phyloP scores from a whole-genome alignment of 2,329 filamentous ascomycete species.

The Botrytis porri region DNA sequence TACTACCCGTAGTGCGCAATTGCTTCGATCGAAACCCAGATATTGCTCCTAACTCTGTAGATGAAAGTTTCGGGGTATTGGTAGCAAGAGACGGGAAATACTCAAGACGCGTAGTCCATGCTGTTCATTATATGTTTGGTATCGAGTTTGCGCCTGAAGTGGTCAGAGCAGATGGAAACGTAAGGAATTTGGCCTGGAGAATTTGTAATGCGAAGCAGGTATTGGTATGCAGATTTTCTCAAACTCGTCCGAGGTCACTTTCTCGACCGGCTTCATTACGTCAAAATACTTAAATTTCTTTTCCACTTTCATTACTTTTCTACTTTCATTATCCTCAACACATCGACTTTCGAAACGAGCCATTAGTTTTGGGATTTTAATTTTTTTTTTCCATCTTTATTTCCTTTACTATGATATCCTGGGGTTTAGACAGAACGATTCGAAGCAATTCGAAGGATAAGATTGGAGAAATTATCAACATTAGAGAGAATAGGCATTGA shows the following conservation, averaged over 20 bases:
- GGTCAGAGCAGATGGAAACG: constrained; percentile 86
- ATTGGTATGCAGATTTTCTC: constrained; percentile 53
- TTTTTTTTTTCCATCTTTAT: not conserved
- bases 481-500: constrained; percentile 9
- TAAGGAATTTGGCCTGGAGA: constrained; percentile 87
- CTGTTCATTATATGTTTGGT: constrained; percentile 93
- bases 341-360: not conserved
- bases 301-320: not conserved
- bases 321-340: not conserved
- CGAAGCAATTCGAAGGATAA: not conserved
- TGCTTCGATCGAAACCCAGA: constrained; percentile 91
- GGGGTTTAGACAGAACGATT: not conserved
- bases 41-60: constrained; percentile 75
- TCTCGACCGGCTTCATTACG: not conserved
- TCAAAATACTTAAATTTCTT: constrained; percentile 40
- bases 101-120: constrained; percentile 85
- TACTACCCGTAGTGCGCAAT: constrained; percentile 82
- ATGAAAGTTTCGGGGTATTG: constrained; percentile 80
- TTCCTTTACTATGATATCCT: not conserved
- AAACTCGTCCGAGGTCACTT: not conserved
- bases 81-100: constrained; percentile 89
- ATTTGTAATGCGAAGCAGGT: constrained; percentile 96
- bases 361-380: not conserved
- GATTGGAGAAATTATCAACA: not conserved
- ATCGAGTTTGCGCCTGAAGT: constrained; percentile 93